These are phyloP conservation scores for Teunomyces funiuensis DNA, from an alignment of 805 yeast species.

Conservation along the genomic window DNA sequence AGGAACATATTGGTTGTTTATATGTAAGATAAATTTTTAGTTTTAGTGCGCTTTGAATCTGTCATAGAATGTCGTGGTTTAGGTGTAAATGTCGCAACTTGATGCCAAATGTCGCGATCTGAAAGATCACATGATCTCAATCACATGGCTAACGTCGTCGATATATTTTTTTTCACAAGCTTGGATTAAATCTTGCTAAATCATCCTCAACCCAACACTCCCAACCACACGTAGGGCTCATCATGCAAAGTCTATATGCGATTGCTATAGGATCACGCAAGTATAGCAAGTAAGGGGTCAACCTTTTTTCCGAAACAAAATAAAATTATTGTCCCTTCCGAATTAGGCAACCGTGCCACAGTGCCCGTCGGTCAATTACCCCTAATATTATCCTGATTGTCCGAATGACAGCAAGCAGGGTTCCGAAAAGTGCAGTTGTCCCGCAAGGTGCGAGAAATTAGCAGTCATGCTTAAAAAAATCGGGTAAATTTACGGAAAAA, in stretches of 20 bases:
- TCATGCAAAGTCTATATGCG: no score
- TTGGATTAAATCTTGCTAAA: no score
- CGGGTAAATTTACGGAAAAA: slow-evolving; percentile 4
- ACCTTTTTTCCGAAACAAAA: no score
- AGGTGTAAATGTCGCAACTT: not conserved
- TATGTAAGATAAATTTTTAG: no score
- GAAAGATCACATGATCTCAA: not conserved
- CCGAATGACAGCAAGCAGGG: not conserved
- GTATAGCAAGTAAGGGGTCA: no score
- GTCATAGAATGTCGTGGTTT: not conserved
- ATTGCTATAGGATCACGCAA: no score
- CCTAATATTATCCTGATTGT: not conserved
- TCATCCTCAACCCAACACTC: no score
- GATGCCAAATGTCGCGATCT: not conserved
- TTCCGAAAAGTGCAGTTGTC: not conserved
- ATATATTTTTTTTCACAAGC: no score
- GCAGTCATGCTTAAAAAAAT: not conserved
- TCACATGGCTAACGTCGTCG: no score
- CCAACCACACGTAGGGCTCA: no score
- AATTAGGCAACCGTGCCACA: no score
- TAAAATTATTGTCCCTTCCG: no score
- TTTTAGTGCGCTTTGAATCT: not conserved
- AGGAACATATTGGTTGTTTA: slow-evolving; percentile 3
- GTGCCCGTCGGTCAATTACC: not conserved
- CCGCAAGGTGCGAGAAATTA: not conserved